Percentiles rank a stretch among this genome's conserved stretches.
Evolutionary conservation across 306 rosid genomes (phyloP).

Genomic region (Cucumis cinereus): DNA sequence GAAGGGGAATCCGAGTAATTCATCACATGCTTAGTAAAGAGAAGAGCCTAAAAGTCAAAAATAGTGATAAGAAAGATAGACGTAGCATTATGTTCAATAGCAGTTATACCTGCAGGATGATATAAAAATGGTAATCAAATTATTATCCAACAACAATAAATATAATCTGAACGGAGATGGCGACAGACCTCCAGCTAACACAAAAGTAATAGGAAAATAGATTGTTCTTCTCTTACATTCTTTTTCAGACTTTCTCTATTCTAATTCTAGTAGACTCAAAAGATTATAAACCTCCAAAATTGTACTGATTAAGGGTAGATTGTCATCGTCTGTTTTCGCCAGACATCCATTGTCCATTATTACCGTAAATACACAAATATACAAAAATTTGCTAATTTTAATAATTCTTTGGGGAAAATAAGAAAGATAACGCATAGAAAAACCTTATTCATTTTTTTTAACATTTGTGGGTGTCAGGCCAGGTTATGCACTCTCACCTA

Average conservation of each 20-base stretch:
- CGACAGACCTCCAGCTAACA: neutral
- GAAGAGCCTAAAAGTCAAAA: neutral
- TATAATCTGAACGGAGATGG: neutral
- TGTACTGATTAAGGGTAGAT: neutral
- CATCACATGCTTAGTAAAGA: constrained; percentile 17
- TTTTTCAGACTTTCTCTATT: neutral
- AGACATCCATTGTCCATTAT: neutral
- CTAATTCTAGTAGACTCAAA: too few relatives aligned
- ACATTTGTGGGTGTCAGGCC: too few relatives aligned
- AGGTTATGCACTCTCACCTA: too few relatives aligned
- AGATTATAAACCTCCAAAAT: neutral
- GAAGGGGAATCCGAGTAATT: constrained; percentile 43
- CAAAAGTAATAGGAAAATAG: neutral
- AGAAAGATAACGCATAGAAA: neutral
- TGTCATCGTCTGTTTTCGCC: neutral
- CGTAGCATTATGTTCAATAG: neutral
- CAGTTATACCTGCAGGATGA: neutral
- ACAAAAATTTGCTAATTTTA: neutral
- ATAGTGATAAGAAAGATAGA: neutral
- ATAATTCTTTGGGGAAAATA: neutral
- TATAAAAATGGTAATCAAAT: neutral
- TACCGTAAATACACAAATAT: neutral
- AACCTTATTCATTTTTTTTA: too few relatives aligned
- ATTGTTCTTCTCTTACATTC: neutral
- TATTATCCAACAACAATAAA: neutral